Base-by-base conservation (phyloP, 169 alveolate genomes). In the Plasmodium berghei region DNA sequence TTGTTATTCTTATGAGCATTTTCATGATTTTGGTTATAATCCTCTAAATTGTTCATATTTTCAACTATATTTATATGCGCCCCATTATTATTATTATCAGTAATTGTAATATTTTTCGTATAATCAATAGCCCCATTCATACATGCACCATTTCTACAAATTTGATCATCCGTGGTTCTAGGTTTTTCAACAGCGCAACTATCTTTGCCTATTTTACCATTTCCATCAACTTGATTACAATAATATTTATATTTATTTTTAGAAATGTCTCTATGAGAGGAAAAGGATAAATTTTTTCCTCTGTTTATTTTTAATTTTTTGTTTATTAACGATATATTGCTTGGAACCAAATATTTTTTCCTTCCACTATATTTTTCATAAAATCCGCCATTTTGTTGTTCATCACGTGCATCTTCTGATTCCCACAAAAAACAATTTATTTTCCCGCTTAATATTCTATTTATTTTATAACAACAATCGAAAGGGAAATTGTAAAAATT, bases 381-480 rank as follows among this genome's bases (percentile, higher is more conserved):
- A 9, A 34, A 16, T 24, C 14, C 16, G 22, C 20, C 45, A 28
- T 64, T 52, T 20, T 9, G 5, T 45, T 52, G 26, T 16, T 16
- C 56, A 10, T 20, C 16, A 2, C 56, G 9, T 18, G 10, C 16
- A 22, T 18, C 18, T 46, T 42, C 52, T 40, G 45, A 58, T 26
- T 58, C 72, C 64, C 87, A 59, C 12, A 64, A 14, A 14, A 55
- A 73, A 40, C 87, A 73, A 5, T 59, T 73, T 26, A 73, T 58
- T 58, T 56, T 63, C 9, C 72, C 69, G 18, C 45, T 73, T n/a
- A 73, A 20, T 12, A 73, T 58, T 56, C 54, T 73, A 26, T 56
- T 28, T 16, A 73, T 12, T 45, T 52, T 59, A 26, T 28, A 5
- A 34, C 87, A 73, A 59, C 87, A 73, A 26, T 56, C 63, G 46